Evolutionary conservation across 1,284 basidiomycete genomes (phyloP), one percentile per base, ranked within the genome.

Genomic region (Moesziomyces globuligerus): DNA sequence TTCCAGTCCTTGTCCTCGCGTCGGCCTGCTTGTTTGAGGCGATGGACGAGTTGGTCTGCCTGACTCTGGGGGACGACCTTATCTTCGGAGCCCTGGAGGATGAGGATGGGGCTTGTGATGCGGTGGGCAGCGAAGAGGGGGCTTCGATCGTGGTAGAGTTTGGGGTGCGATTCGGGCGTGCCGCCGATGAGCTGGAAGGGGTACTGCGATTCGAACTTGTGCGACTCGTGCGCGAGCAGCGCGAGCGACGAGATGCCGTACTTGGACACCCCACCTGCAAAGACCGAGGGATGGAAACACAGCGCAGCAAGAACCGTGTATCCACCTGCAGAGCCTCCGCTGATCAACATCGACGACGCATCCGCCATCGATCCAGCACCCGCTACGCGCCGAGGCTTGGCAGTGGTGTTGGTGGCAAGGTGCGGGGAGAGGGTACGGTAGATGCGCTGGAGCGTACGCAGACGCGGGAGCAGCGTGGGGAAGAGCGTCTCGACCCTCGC

Each of bases 191-290:
- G 83, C 55, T 85, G 85, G 61, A 86, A 56, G 7, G 61, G 76
- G 64, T 89, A 89, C n/a, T 83, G 82, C 20, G 85, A 84, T 76
- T 89, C 87, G 47, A 90, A 90, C 72, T 91, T 91, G 82, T 91
- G 90, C 0, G 87, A 88, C 55, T 87, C 85, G 5, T 55, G 49
- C 3, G 67, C 67, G 6, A 76, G 48, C 2, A 48, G 25, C 6
- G 32, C 9, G 1, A 74, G 51, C 4, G 61, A 51, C 3, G 62
- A 65, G 17, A 76, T 47, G 26, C 74, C 74, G 41, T 67, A 74
- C 20, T 38, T 41, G 2, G 61, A 65, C 10, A 40, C 52, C 3
- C 68, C 75, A 8, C 69, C 69, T 17, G 45, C 28, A 36, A 78
- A 77, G 23, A 62, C 38, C 20, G 9, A 7, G 1, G 76, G 70